Evolutionary conservation across 441 rosid genomes (phyloP).

Genomic region (Adansonia rubrostipa): DNA sequence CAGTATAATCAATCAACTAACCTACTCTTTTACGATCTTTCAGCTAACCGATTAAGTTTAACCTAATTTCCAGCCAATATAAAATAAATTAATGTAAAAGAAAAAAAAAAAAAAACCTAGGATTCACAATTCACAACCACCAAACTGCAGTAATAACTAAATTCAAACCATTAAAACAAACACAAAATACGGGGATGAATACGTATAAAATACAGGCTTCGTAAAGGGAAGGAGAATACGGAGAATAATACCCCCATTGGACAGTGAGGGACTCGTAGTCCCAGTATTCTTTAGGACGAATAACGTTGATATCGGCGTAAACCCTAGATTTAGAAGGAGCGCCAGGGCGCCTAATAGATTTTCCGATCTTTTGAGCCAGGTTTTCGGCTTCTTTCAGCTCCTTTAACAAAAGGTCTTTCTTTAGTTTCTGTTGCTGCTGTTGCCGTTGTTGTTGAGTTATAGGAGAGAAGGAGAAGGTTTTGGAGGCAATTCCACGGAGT

Average conservation of each 20-base stretch:
- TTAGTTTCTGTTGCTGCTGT: background rate
- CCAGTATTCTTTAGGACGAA: slow-evolving; percentile 92
- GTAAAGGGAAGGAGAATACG: background rate
- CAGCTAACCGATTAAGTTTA: background rate
- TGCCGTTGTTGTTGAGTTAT: slow-evolving; percentile 31
- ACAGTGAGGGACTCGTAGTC: slow-evolving; percentile 93
- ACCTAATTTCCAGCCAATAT: slow-evolving; percentile 9
- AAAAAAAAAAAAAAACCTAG: slow-evolving; percentile 1
- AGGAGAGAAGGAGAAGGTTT: slow-evolving; percentile 36
- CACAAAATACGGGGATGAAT: background rate
- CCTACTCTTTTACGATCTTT: background rate
- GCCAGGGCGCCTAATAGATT: slow-evolving; percentile 90
- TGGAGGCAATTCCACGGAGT: slow-evolving; percentile 47
- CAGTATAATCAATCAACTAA: background rate
- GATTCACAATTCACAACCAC: slow-evolving; percentile 2
- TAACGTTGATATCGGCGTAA: slow-evolving; percentile 80
- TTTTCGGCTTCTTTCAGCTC: slow-evolving; percentile 44
- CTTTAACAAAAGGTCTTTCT: slow-evolving; percentile 27
- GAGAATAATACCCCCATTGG: slow-evolving; percentile 81
- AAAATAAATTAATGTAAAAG: no score
- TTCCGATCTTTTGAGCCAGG: slow-evolving; percentile 97
- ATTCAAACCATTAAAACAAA: background rate
- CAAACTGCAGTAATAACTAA: background rate
- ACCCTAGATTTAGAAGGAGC: slow-evolving; percentile 96
- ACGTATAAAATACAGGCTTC: background rate